Conservation (phyloP, 1,284 basidiomycete species). For the Chondrostereum purpureum region DNA sequence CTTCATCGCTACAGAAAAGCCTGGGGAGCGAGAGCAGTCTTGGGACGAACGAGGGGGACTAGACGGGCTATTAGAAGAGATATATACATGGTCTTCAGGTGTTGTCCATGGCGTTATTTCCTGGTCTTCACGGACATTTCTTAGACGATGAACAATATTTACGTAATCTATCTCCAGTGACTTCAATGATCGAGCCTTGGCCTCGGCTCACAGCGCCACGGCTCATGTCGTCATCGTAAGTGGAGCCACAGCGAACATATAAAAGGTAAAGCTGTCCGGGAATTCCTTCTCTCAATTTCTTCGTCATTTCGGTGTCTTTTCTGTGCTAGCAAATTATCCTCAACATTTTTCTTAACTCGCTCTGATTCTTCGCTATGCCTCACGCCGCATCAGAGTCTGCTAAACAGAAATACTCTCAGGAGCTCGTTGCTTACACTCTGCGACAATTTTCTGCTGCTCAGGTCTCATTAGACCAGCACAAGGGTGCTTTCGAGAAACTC, state of each 20-base stretch:
- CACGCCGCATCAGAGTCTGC: slow-evolving; percentile 18
- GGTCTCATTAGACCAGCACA: slow-evolving; percentile 25
- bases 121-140: slow-evolving; percentile 22
- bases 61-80: slow-evolving; percentile 56
- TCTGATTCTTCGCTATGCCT: background rate
- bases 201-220: background rate
- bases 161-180: slow-evolving; percentile 11
- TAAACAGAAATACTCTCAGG: slow-evolving; percentile 34
- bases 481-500: slow-evolving; percentile 28
- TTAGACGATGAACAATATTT: slow-evolving; percentile 23
- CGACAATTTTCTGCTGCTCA: slow-evolving; percentile 36
- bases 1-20: slow-evolving; percentile 60
- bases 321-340: too few species aligned
- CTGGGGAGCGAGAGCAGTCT: slow-evolving; percentile 41
- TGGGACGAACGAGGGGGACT: slow-evolving; percentile 56
- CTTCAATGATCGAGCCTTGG: background rate
- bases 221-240: too few species aligned
- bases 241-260: slow-evolving; percentile 4
- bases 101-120: slow-evolving; percentile 28
- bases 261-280: too few species aligned
- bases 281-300: too few species aligned
- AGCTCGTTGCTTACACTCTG: slow-evolving; percentile 41
- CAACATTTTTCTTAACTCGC: too few species aligned
- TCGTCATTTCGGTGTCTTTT: too few species aligned
- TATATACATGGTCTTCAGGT: slow-evolving; percentile 49